phyloP scores from a whole-genome alignment of 2,329 filamentous ascomycete genomes.

The Botrytis byssoidea region DNA sequence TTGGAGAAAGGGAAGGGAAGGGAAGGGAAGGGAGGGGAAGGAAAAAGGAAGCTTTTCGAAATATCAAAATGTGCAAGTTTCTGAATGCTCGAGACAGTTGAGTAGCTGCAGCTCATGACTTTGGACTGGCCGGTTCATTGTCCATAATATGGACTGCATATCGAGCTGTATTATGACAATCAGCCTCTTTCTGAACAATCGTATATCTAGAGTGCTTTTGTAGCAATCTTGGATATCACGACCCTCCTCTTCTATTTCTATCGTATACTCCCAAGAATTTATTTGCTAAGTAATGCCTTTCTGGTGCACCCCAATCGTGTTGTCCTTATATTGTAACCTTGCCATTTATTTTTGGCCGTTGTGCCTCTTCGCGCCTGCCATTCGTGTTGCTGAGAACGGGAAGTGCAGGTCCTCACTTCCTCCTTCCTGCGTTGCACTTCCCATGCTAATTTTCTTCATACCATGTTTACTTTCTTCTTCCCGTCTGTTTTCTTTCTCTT shows the following conservation, averaged over 20 bases:
- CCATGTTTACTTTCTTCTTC: conserved; percentile 10
- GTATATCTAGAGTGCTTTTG: too few species aligned
- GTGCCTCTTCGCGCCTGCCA: background rate
- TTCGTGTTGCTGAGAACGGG: background rate
- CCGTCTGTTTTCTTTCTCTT: conserved; percentile 14
- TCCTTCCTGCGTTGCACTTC: background rate
- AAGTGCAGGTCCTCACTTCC: background rate
- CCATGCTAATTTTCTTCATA: background rate
- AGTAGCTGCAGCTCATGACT: background rate
- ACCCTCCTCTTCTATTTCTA: background rate
- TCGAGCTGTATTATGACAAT: background rate
- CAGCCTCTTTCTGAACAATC: background rate
- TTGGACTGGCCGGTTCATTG: background rate
- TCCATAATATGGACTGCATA: background rate
- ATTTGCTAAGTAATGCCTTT: background rate
- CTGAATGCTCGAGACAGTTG: background rate
- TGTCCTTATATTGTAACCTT: background rate
- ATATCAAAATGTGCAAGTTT: background rate
- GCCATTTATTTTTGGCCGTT: too few species aligned
- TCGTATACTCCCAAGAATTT: background rate
- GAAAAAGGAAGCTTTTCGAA: background rate
- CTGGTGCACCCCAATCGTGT: too few species aligned
- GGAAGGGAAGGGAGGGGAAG: background rate
- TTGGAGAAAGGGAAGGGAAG: background rate
- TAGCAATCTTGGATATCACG: background rate